phyloP scores from a whole-genome alignment of 208 protist species.

The Crithidia fasciculata region DNA sequence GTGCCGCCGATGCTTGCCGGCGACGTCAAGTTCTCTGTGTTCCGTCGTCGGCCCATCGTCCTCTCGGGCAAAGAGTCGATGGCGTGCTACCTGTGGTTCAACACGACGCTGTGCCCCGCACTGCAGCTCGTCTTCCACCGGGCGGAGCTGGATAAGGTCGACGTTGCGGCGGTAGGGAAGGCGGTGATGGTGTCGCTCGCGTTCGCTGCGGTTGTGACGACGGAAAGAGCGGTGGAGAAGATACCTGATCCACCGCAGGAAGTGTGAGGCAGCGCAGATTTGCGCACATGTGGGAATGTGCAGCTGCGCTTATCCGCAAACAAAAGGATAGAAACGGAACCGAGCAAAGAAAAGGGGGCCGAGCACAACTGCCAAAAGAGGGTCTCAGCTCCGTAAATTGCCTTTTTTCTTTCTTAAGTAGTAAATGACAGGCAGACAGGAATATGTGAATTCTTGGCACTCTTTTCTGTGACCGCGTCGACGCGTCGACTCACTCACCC shows the following conservation, averaged over 20 bases:
- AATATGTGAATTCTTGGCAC: too few relatives aligned
- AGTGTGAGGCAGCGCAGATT: too few relatives aligned
- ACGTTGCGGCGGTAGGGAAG: constrained; percentile 28
- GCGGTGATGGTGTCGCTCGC: constrained; percentile 14
- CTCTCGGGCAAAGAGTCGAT: constrained; percentile 18
- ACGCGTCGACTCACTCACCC: too few relatives aligned
- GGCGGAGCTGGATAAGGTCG: constrained; percentile 33
- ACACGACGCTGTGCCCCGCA: constrained; percentile 32
- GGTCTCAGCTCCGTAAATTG: too few relatives aligned
- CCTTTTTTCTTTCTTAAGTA: too few relatives aligned
- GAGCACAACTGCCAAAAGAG: too few relatives aligned
- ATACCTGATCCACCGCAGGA: background rate
- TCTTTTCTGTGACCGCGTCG: too few relatives aligned
- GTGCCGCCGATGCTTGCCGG: constrained; percentile 19
- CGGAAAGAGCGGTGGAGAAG: background rate
- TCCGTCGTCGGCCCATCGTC: constrained; percentile 43
- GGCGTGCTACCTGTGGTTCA: constrained; percentile 47
- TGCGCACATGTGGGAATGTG: too few relatives aligned
- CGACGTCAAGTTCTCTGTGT: constrained; percentile 43
- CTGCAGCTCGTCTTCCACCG: constrained; percentile 13
- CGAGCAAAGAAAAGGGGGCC: too few relatives aligned
- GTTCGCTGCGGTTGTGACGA: background rate
- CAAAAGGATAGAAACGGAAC: too few relatives aligned
- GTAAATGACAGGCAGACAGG: too few relatives aligned
- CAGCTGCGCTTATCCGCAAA: too few relatives aligned